phyloP scores from a whole-genome alignment of 768 basidiomycete genomes.

The Naganishia vishniacii region DNA sequence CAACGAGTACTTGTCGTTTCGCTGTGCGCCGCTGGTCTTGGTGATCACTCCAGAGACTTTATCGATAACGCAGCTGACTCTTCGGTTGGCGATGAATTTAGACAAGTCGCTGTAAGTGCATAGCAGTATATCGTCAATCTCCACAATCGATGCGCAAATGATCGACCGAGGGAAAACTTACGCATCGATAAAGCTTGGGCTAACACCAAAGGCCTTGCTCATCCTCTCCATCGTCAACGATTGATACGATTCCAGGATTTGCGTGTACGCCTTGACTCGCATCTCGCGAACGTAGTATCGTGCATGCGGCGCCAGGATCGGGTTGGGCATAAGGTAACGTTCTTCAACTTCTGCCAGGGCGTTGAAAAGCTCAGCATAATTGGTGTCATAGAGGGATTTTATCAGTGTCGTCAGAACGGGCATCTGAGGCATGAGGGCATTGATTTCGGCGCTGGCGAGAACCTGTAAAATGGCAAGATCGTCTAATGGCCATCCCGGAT shows the following conservation, averaged over 20 bases:
- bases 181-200: slow-evolving; percentile 79
- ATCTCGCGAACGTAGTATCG: slow-evolving; percentile 90
- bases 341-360: slow-evolving; percentile 87
- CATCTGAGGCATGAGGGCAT: slow-evolving; percentile 71
- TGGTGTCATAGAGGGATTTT: slow-evolving; percentile 82
- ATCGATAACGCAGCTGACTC: slow-evolving; percentile 84
- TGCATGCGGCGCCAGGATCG: slow-evolving; percentile 75
- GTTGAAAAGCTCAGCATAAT: slow-evolving; percentile 89
- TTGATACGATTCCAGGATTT: slow-evolving; percentile 84
- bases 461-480: slow-evolving; percentile 54
- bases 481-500: not conserved
- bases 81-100: slow-evolving; percentile 78
- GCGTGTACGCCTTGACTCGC: slow-evolving; percentile 86
- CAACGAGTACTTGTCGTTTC: slow-evolving; percentile 66
- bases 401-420: slow-evolving; percentile 76
- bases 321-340: slow-evolving; percentile 77
- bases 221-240: slow-evolving; percentile 84
- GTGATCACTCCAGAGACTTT: slow-evolving; percentile 91
- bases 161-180: slow-evolving; percentile 48
- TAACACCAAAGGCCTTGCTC: slow-evolving; percentile 80
- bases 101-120: slow-evolving; percentile 74
- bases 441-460: slow-evolving; percentile 79
- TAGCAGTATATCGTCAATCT: not conserved
- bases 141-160: not conserved
- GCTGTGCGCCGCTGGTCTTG: slow-evolving; percentile 63